Evolutionary conservation across 2,329 filamentous ascomycete genomes (phyloP), one percentile per base, ranked within the genome.

Genomic region (Trichoderma sp.): DNA sequence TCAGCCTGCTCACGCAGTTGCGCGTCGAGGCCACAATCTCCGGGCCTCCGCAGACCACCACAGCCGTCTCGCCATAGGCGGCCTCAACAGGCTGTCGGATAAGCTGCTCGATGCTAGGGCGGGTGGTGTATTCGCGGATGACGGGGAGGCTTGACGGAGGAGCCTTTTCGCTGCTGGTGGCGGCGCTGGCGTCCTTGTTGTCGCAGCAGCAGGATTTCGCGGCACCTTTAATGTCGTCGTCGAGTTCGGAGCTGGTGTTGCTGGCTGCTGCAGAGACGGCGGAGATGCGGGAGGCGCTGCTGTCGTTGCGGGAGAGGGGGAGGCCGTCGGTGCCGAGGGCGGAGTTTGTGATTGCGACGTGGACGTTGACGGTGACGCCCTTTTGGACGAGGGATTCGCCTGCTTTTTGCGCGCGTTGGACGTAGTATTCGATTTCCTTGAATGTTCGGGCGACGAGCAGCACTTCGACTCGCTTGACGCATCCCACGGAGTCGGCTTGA

Each of bases 61-160:
- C 85, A 1, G 85, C 85, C n/a, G 88, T 90, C 80, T 90, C 88
- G 30, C 88, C 88, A 72, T 85, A 86, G 2, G 88, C 87, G 0
- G 82, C 82, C 79, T 90, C 88, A 9, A 90, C 87, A 0, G 88
- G 83, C 6, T 76, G 78, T 8, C 87, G 81, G 62, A 90, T 86
- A 70, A 89, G 84, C 0, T 78, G 77, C 50, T 84, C 83, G 2
- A 90, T 81, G 73, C 88, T 83, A 0, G 88, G 87, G 7, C 88
- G 80, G 4, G 77, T 77, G 6, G 81, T 80, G 53, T 86, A 85
- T 74, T 85, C 80, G 26, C 81, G 82, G 6, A 88, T 79, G 50
- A 63, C 28, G 20, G 68, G 66, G 12, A 59, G 57, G 36, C 57
- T 61, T 11, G 36, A n/a, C 5, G 68, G 32, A 30, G 26, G 13